A percentile compares a stretch with the other conserved stretches of the same genome.
These are phyloP conservation scores for Sclerotinia sclerotiorum DNA, from an alignment of 2,329 filamentous ascomycete species.

Conservation along the genomic window DNA sequence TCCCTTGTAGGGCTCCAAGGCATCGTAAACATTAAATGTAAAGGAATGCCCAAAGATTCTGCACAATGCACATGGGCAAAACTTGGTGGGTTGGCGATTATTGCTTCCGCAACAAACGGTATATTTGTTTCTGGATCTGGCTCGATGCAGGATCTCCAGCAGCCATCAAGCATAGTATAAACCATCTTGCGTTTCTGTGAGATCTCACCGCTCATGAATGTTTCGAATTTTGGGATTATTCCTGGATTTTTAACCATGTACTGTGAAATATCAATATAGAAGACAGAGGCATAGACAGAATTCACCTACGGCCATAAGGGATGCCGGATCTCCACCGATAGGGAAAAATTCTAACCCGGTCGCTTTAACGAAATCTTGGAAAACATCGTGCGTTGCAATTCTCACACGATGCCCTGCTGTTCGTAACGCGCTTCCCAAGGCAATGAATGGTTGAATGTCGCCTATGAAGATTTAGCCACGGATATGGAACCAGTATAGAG, in stretches of 20 bases:
- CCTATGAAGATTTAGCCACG: background rate
- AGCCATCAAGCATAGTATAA: conserved; percentile 71
- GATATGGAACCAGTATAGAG: background rate
- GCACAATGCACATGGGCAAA: conserved; percentile 56
- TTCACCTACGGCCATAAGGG: conserved; percentile 28
- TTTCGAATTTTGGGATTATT: conserved; percentile 75
- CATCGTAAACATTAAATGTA: conserved; percentile 44
- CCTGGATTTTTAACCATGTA: conserved; percentile 74
- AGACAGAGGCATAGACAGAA: background rate
- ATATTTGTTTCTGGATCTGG: conserved; percentile 38
- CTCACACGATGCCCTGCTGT: conserved; percentile 70
- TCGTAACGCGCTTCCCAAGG: conserved; percentile 69
- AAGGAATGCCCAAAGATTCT: background rate
- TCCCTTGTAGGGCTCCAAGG: conserved; percentile 72
- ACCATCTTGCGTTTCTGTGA: conserved; percentile 71
- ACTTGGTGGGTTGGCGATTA: conserved; percentile 77
- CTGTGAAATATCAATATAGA: background rate
- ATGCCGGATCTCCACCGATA: conserved; percentile 70
- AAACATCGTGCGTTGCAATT: conserved; percentile 74
- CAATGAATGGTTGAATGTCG: conserved; percentile 76
- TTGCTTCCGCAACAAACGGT: conserved; percentile 65
- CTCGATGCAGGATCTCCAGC: conserved; percentile 79
- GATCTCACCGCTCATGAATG: conserved; percentile 71
- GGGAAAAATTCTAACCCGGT: conserved; percentile 75
- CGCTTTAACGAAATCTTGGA: conserved; percentile 70